Conservation (phyloP, 768 basidiomycete genomes). For the Tephrocybe sp. region DNA sequence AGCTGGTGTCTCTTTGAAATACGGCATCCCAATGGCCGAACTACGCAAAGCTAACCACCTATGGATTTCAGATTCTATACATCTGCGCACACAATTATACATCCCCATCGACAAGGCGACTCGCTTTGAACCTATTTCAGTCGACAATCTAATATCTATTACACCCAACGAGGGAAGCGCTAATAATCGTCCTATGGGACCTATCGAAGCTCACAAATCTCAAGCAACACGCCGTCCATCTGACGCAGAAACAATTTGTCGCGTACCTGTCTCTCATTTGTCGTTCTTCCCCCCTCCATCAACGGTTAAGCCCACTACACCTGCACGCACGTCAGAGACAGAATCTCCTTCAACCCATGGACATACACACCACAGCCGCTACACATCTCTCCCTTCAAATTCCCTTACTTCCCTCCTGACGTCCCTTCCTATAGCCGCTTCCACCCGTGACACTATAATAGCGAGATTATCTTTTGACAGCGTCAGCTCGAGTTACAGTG, state of each 20-base stretch:
- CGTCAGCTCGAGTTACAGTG: conserved; percentile 43
- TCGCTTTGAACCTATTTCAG: conserved; percentile 38
- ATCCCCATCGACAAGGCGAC: conserved; percentile 70
- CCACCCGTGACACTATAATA: conserved; percentile 55
- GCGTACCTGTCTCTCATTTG: conserved; percentile 49
- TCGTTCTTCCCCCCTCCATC: conserved; percentile 56
- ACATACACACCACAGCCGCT: conserved; percentile 21
- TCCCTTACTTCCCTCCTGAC: conserved; percentile 45
- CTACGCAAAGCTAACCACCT: conserved; percentile 89
- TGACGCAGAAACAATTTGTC: conserved; percentile 34
- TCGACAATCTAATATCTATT: conserved; percentile 25
- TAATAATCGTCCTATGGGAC: conserved; percentile 19
- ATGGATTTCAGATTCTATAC: conserved; percentile 92
- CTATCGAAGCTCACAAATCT: conserved; percentile 5
- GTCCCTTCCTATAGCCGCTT: conserved; percentile 49
- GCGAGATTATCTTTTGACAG: conserved; percentile 57
- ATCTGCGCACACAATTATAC: conserved; percentile 79
- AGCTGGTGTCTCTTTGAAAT: conserved; percentile 85
- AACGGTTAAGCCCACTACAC: conserved; percentile 15
- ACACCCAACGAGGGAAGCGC: conserved; percentile 20
- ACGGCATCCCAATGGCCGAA: conserved; percentile 81
- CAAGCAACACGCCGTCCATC: conserved; percentile 11
- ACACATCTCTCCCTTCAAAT: conserved; percentile 29
- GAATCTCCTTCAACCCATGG: conserved; percentile 11
- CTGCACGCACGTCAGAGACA: conserved; percentile 11